Percentiles rank a stretch among this genome's conserved stretches.
Conservation (phyloP, 1,139 yeast genomes). For the Yamadazyma sp. region DNA sequence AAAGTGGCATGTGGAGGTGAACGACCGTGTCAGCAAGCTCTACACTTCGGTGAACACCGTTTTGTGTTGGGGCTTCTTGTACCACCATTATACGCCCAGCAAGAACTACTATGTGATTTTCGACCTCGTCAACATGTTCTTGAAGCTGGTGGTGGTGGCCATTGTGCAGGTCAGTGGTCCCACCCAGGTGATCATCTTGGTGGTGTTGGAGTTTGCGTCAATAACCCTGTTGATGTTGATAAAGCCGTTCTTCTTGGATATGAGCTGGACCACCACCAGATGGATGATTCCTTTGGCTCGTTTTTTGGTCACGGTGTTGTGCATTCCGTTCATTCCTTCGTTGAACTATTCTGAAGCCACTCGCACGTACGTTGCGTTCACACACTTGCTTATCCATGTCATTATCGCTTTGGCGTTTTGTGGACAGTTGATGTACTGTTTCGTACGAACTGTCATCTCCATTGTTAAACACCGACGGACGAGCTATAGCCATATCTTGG, state of each 20-base stretch:
- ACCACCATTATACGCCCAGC: slow-evolving; percentile 45
- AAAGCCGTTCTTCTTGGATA: slow-evolving; percentile 41
- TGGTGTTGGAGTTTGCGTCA: slow-evolving; percentile 35
- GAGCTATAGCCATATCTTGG: neutral
- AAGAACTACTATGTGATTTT: slow-evolving; percentile 37
- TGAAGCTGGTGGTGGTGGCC: slow-evolving; percentile 43
- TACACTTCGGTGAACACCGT: slow-evolving; percentile 50
- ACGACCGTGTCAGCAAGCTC: slow-evolving; percentile 30
- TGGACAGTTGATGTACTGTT: slow-evolving; percentile 32
- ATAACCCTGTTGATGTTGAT: slow-evolving; percentile 28
- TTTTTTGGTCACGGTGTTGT: slow-evolving; percentile 36
- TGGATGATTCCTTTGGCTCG: slow-evolving; percentile 39
- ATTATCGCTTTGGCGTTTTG: slow-evolving; percentile 37
- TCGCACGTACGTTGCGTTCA: slow-evolving; percentile 42
- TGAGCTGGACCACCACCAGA: slow-evolving; percentile 40
- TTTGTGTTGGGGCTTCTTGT: slow-evolving; percentile 47
- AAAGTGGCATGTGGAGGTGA: slow-evolving; percentile 16
- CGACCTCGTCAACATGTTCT: slow-evolving; percentile 30
- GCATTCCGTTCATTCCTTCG: slow-evolving; percentile 39
- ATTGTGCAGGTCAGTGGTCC: slow-evolving; percentile 42
- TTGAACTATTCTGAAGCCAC: slow-evolving; percentile 32
- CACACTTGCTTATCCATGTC: slow-evolving; percentile 40
- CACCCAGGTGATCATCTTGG: slow-evolving; percentile 43
- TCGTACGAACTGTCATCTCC: slow-evolving; percentile 26
- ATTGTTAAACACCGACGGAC: slow-evolving; percentile 16